Evolutionary conservation across 2,329 filamentous ascomycete genomes (phyloP), one percentile per base, ranked within the genome.

Genomic region (Alternaria brassicicola): DNA sequence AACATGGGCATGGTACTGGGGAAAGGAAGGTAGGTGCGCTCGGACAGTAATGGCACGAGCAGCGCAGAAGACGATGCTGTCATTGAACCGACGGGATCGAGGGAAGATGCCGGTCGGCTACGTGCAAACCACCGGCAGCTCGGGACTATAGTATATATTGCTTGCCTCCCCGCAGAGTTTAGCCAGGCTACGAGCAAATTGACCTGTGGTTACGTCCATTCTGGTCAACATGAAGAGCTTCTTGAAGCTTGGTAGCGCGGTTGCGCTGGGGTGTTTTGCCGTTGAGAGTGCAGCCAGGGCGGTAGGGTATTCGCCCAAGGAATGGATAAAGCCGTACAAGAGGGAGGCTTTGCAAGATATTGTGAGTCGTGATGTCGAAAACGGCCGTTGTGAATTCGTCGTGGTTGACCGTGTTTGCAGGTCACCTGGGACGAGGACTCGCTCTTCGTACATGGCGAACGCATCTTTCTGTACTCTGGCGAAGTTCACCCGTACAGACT

Each of bases 341-440:
- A 78, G 83, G 61, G 83, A 80, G 56, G 72, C 78, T 23, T 70
- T 87, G 45, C 85, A 87, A 68, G 79, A 86, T 71, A 82, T 86
- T 66, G 85, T 87, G 63, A 67, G 82, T 76, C 36, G 35, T 7
- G 10, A 25, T 9, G 4, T 39, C 17, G 10, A 8, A 3, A 3
- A 1, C 17, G 12, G 9, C 8, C 3, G 19, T 51, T 5, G 12
- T 3, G 23, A 31, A 3, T 15, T 6, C 3, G n/a, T 13, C 15
- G 2, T 30, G 30, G 36, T 52, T 56, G 15, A 35, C 17, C 19
- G 4, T 15, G 1, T 8, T 10, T 42, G 19, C 39, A 80, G 78
- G 83, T 90, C 19, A 91, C 88, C 43, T 93, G 88, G 86, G 90
- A 93, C 72, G 82, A 89, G 39, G 80, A 90, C 63, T 90, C 89